Percentiles rank a stretch among this genome's conserved stretches.
Conservation (phyloP, 176 grass and related monocot genomes). For the Triticum dicoccoides region DNA sequence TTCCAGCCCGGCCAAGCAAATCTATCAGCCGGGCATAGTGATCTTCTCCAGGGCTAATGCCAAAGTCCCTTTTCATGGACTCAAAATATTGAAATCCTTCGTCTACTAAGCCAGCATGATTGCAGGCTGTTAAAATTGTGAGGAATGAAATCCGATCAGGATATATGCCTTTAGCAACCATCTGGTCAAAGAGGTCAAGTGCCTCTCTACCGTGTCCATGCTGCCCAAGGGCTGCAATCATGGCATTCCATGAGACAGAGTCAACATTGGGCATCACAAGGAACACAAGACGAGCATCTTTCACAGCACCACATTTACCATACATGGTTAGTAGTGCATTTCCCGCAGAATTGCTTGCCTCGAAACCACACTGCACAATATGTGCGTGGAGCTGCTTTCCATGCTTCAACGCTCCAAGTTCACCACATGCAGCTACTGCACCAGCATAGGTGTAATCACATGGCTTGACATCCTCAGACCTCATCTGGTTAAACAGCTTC, state of each 20-base stretch:
- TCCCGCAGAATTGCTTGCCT: constrained; percentile 75
- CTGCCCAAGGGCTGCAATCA: constrained; percentile 81
- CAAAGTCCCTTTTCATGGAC: constrained; percentile 73
- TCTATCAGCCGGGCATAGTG: constrained; percentile 80
- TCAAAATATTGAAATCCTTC: constrained; percentile 82
- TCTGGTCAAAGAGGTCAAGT: constrained; percentile 69
- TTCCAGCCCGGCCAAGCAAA: constrained; percentile 71
- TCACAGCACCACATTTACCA: constrained; percentile 72
- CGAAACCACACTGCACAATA: constrained; percentile 61
- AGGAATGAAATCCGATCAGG: constrained; percentile 82
- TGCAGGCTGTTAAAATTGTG: constrained; percentile 77
- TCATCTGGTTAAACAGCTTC: constrained; percentile 66
- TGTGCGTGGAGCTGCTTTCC: constrained; percentile 78
- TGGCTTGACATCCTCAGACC: constrained; percentile 46
- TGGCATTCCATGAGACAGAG: constrained; percentile 84
- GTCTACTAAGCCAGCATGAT: constrained; percentile 72
- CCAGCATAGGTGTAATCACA: constrained; percentile 79
- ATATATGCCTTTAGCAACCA: constrained; percentile 50
- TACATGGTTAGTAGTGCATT: constrained; percentile 93
- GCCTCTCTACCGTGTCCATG: constrained; percentile 75
- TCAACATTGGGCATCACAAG: constrained; percentile 72
- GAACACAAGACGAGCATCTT: constrained; percentile 59
- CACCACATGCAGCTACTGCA: constrained; percentile 72
- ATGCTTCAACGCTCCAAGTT: constrained; percentile 54
- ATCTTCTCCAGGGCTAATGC: constrained; percentile 77